These are phyloP conservation scores for Hyaloperonospora arabidopsidis DNA, from an alignment of 352 stramenopile species.

Conservation along the genomic window DNA sequence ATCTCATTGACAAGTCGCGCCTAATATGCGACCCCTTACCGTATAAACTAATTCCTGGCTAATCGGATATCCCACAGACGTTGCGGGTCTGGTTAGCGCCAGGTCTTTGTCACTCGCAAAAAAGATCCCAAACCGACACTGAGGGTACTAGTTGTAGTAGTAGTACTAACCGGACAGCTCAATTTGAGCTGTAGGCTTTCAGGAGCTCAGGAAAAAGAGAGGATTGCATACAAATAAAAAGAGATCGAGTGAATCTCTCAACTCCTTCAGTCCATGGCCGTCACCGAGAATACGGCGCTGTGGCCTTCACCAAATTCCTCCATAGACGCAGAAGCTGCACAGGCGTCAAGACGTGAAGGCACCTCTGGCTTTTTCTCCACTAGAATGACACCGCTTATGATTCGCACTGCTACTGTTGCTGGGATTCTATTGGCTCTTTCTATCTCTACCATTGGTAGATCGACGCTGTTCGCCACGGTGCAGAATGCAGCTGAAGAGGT, in stretches of 20 bases:
- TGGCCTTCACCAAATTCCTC: conserved; percentile 23
- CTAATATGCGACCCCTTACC: no score
- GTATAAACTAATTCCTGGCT: no score
- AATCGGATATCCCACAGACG: no score
- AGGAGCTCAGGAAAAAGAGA: background rate
- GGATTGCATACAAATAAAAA: background rate
- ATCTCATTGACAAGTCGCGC: no score
- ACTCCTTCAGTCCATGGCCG: conserved; percentile 8
- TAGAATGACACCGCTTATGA: conserved; percentile 16
- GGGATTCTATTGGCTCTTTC: conserved; percentile 25
- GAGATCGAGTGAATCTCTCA: conserved; percentile 1
- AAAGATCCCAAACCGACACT: background rate
- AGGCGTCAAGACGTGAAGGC: conserved; percentile 1
- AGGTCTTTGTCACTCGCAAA: background rate
- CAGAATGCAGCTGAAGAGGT: conserved; percentile 6
- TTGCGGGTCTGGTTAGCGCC: no score
- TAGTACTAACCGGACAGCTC: no score
- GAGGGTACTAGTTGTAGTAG: no score
- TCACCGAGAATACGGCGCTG: conserved; percentile 49
- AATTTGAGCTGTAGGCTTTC: no score
- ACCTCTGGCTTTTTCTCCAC: background rate
- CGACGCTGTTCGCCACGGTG: conserved; percentile 9
- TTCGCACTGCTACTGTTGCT: conserved; percentile 17
- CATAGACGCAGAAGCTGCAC: conserved; percentile 4
- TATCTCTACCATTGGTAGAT: conserved; percentile 20